Conservation (phyloP, 441 rosid genomes). For the Isatis lusitanica region DNA sequence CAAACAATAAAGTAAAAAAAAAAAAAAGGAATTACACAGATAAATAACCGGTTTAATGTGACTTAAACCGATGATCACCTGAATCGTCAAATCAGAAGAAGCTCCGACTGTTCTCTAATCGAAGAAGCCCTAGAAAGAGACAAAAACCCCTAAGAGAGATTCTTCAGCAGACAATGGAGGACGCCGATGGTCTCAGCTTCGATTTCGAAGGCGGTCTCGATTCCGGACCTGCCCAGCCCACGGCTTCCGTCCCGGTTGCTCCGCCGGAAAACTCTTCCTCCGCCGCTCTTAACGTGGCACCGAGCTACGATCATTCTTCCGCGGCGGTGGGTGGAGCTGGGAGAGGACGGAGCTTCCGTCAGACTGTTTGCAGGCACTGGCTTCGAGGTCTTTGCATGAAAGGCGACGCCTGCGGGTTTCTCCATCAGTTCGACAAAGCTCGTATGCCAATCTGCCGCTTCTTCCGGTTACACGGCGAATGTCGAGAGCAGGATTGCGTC, state of each 20-base stretch:
- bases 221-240: slow-evolving; percentile 49
- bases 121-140: not conserved
- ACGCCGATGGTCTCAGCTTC: slow-evolving; percentile 91
- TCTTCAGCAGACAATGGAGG: slow-evolving; percentile 58
- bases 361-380: slow-evolving; percentile 99
- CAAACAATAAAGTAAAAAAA: too few species aligned
- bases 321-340: slow-evolving; percentile 43
- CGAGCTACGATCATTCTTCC: slow-evolving; percentile 27
- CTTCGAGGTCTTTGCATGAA: slow-evolving; percentile 97
- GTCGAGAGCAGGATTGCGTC: slow-evolving; percentile 97
- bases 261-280: slow-evolving; percentile 41
- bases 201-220: slow-evolving; percentile 96
- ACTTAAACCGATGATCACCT: not conserved
- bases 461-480: slow-evolving; percentile 86
- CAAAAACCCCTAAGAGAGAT: not conserved
- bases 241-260: slow-evolving; percentile 53
- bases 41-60: not conserved
- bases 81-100: not conserved
- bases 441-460: slow-evolving; percentile 97
- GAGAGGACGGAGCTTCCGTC: slow-evolving; percentile 81
- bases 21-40: too few species aligned
- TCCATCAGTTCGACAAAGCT: slow-evolving; percentile 94
- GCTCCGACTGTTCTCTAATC: not conserved
- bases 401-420: slow-evolving; percentile 97
- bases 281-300: slow-evolving; percentile 26